Percentiles rank a stretch among this genome's conserved stretches.
Evolutionary conservation across 257 asterid species (phyloP).

Genomic region (Cynanchum wilfordii): DNA sequence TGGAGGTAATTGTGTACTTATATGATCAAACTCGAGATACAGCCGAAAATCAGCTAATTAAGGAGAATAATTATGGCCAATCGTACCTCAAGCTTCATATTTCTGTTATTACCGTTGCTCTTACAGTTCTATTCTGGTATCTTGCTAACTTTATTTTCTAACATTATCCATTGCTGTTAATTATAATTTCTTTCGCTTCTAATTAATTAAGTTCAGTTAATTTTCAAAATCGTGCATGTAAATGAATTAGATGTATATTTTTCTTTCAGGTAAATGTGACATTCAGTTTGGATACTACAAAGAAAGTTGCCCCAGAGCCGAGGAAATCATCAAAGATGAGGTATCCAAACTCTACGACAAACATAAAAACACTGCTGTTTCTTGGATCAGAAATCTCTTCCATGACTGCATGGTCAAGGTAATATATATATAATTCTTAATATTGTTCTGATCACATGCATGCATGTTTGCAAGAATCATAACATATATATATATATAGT

Average conservation of each 20-base stretch:
- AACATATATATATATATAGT: conserved; percentile 24
- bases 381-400: conserved; percentile 81
- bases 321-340: conserved; percentile 58
- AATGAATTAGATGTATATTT: neutral
- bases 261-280: conserved; percentile 26
- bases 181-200: too few species aligned
- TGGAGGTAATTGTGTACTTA: neutral
- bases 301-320: conserved; percentile 69
- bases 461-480: neutral
- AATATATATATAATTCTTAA: too few species aligned
- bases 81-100: conserved; percentile 21
- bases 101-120: conserved; percentile 43
- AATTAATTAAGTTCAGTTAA: too few species aligned
- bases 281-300: conserved; percentile 58
- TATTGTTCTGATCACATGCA: neutral
- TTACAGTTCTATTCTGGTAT: conserved; percentile 42
- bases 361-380: conserved; percentile 67
- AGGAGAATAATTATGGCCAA: conserved; percentile 26
- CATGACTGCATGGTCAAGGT: conserved; percentile 85
- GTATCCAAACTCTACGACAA: conserved; percentile 43
- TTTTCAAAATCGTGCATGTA: neutral
- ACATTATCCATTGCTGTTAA: neutral
- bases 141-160: neutral
- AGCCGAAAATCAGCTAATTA: neutral
- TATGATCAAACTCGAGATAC: neutral